These are phyloP conservation scores for Leptographium lundbergii DNA, from an alignment of 2,329 filamentous ascomycete genomes.

Conservation along the genomic window DNA sequence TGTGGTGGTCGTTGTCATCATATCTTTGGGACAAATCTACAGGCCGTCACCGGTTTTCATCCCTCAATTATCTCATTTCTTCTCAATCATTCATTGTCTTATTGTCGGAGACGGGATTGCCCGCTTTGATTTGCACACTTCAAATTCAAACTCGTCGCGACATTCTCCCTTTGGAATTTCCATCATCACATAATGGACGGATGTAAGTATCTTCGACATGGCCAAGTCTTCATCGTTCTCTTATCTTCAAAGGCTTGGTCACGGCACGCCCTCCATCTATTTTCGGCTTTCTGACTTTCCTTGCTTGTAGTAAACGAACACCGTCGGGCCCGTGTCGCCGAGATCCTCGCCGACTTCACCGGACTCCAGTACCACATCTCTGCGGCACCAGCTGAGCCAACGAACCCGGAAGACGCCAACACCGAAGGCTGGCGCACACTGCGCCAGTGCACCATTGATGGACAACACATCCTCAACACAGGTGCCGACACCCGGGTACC, in stretches of 20 bases:
- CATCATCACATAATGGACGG: neutral
- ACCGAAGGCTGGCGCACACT: conserved; percentile 51
- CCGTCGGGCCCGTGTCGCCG: conserved; percentile 46
- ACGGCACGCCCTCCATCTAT: too few species aligned
- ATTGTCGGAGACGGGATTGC: too few species aligned
- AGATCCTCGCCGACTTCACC: conserved; percentile 49
- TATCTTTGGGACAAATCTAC: neutral
- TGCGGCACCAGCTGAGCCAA: conserved; percentile 39
- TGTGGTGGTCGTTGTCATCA: too few species aligned
- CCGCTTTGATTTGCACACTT: too few species aligned
- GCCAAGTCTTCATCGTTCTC: neutral
- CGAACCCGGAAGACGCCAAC: conserved; percentile 44
- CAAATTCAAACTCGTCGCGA: too few species aligned
- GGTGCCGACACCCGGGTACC: conserved; percentile 50
- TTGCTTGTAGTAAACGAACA: conserved; percentile 41
- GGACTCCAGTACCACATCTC: conserved; percentile 51
- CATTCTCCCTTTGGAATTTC: neutral
- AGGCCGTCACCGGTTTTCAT: neutral
- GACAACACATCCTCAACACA: conserved; percentile 52
- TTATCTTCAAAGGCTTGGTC: too few species aligned
- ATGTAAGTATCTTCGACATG: neutral
- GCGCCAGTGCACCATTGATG: conserved; percentile 49
- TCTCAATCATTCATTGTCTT: too few species aligned
- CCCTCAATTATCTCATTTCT: neutral
- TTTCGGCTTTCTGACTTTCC: neutral